Percentiles rank a stretch among this genome's conserved stretches.
These are phyloP conservation scores for Scheffersomyces lignosus DNA, from an alignment of 805 yeast species.

Conservation along the genomic window DNA sequence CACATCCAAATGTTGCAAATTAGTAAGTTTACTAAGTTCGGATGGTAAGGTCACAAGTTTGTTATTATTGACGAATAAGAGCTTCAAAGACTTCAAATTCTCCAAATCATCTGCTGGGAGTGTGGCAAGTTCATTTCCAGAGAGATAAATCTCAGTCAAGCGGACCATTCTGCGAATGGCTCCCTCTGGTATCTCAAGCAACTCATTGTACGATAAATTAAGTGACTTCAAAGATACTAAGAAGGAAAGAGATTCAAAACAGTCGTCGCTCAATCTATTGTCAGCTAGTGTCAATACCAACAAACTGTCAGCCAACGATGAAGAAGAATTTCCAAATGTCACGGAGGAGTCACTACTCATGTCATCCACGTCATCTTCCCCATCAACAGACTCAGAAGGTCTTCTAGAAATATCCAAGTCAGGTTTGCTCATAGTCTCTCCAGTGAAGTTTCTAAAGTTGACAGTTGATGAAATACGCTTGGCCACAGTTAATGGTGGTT, in stretches of 20 bases:
- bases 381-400: constrained; percentile 5
- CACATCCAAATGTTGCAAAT: constrained; percentile 75
- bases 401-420: constrained; percentile 3
- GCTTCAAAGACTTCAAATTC: constrained; percentile 53
- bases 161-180: constrained; percentile 55
- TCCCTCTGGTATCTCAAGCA: constrained; percentile 81
- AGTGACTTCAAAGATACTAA: constrained; percentile 59
- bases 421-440: constrained; percentile 1
- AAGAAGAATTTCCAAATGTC: constrained; percentile 6
- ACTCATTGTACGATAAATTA: constrained; percentile 81
- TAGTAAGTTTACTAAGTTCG: constrained; percentile 68
- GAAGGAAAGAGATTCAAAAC: constrained; percentile 64
- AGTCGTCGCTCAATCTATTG: constrained; percentile 77
- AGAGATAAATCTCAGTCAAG: constrained; percentile 66
- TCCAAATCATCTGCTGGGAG: constrained; percentile 87
- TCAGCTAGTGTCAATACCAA: constrained; percentile 69
- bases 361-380: constrained; percentile 4
- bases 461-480: constrained; percentile 32
- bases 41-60: constrained; percentile 85
- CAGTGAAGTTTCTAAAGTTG: constrained; percentile 16
- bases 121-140: constrained; percentile 79
- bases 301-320: constrained; percentile 50
- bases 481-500: constrained; percentile 40
- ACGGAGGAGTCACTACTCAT: constrained; percentile 4
- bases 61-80: constrained; percentile 77